phyloP scores from a whole-genome alignment of 2,329 filamentous ascomycete genomes.

The Cryphonectria japonica region DNA sequence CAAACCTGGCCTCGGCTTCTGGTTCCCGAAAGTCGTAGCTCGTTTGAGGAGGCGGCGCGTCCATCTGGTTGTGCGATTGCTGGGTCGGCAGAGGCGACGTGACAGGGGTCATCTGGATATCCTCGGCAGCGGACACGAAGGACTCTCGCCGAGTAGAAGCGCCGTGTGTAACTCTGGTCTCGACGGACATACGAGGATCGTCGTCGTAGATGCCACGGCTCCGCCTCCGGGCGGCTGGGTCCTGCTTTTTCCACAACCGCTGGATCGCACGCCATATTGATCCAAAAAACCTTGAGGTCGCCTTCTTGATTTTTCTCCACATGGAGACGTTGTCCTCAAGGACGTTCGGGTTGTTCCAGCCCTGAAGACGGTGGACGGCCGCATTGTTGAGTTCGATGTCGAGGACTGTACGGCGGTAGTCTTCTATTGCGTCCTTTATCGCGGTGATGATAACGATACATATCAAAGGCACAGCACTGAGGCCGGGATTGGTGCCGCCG shows the following conservation, averaged over 20 bases:
- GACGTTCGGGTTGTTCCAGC: conserved; percentile 93
- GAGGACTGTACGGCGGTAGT: conserved; percentile 87
- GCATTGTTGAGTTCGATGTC: conserved; percentile 97
- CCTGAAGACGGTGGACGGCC: conserved; percentile 83
- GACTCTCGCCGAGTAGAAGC: conserved; percentile 54
- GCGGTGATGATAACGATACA: conserved; percentile 88
- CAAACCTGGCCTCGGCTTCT: conserved; percentile 46
- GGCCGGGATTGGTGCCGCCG: conserved; percentile 84
- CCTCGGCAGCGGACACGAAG: conserved; percentile 61
- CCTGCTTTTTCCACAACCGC: conserved; percentile 52
- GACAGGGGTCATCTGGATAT: conserved; percentile 96
- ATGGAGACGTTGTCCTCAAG: conserved; percentile 80
- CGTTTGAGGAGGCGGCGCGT: conserved; percentile 37
- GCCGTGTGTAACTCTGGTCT: conserved; percentile 61
- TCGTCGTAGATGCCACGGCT: conserved; percentile 54
- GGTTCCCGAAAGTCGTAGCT: conserved; percentile 39
- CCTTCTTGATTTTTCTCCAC: conserved; percentile 93
- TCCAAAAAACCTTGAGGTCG: conserved; percentile 65
- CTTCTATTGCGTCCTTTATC: conserved; percentile 93
- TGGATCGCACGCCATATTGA: conserved; percentile 55
- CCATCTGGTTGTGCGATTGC: conserved; percentile 38
- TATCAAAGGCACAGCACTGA: conserved; percentile 90
- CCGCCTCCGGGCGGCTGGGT: conserved; percentile 53
- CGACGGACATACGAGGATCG: conserved; percentile 66
- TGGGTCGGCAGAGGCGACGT: conserved; percentile 71